phyloP scores from a whole-genome alignment of 1,139 yeast genomes.

The Taphrina communis region DNA sequence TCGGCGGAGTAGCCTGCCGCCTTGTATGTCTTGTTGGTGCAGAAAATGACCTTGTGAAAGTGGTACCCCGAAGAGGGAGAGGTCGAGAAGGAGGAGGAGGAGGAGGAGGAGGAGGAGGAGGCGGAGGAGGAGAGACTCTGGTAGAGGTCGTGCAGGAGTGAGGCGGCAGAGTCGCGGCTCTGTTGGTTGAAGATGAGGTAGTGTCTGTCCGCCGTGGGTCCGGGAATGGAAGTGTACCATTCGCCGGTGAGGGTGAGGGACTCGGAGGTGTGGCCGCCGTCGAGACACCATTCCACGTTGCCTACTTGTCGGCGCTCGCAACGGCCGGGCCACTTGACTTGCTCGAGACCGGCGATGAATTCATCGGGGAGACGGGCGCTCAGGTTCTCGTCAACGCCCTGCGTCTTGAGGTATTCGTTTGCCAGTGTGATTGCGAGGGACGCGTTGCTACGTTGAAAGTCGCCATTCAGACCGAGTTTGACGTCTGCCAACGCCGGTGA shows the following conservation, averaged over 20 bases:
- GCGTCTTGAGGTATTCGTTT: conserved; percentile 61
- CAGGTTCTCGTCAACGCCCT: conserved; percentile 55
- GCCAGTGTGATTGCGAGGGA: conserved; percentile 83
- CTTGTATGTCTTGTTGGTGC: conserved; percentile 91
- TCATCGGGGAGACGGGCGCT: conserved; percentile 58
- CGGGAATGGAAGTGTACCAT: conserved; percentile 68
- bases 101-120: too few species aligned
- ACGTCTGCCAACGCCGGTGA: conserved; percentile 55
- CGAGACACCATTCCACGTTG: conserved; percentile 74
- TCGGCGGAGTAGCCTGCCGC: conserved; percentile 75
- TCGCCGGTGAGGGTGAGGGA: conserved; percentile 77
- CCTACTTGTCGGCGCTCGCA: conserved; percentile 72
- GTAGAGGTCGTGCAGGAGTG: conserved; percentile 63
- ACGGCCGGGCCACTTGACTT: conserved; percentile 90
- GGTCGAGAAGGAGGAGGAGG: background rate
- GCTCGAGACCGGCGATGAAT: conserved; percentile 68
- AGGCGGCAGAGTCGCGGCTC: conserved; percentile 77
- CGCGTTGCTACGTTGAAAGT: conserved; percentile 84
- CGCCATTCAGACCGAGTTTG: conserved; percentile 84
- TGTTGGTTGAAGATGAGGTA: conserved; percentile 90
- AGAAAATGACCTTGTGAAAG: conserved; percentile 80
- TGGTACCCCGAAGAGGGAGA: conserved; percentile 34
- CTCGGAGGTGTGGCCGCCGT: conserved; percentile 95
- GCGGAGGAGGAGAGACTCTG: background rate
- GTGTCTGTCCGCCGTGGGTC: conserved; percentile 47